Evolutionary conservation across 176 grass and related monocot species (phyloP).

Genomic region (Carex scoparia): DNA sequence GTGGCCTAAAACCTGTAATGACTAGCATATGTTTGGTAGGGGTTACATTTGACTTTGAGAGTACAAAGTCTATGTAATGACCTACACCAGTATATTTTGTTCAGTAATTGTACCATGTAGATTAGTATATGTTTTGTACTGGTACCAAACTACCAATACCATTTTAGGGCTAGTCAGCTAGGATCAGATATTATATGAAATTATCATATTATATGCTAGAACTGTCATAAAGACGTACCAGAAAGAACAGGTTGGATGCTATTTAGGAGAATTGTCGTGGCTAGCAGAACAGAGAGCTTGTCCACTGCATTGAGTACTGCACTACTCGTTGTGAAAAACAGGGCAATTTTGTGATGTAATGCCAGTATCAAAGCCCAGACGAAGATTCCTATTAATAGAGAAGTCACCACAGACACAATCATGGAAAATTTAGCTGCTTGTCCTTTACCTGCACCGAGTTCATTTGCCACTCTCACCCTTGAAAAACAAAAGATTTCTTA

Average conservation of each 20-base stretch:
- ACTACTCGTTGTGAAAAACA: conserved; percentile 29
- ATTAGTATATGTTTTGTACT: not conserved
- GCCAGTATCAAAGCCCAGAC: conserved; percentile 2
- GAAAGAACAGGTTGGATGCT: conserved; percentile 45
- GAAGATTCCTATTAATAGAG: conserved; percentile 25
- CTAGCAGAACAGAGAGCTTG: conserved; percentile 21
- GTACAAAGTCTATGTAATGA: not conserved
- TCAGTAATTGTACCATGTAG: not conserved
- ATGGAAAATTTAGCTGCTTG: conserved; percentile 28
- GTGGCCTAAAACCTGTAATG: no score
- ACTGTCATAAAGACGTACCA: not conserved
- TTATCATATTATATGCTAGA: not conserved
- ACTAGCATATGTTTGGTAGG: no score
- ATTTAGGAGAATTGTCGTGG: conserved; percentile 31
- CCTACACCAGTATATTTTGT: not conserved
- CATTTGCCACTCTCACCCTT: conserved; percentile 39
- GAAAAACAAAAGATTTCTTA: not conserved
- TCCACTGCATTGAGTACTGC: conserved; percentile 17
- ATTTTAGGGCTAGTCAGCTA: not conserved
- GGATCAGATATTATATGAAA: not conserved
- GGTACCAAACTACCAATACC: not conserved
- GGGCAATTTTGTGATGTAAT: conserved; percentile 23
- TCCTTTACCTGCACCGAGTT: conserved; percentile 35
- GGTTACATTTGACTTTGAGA: no score
- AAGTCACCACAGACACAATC: conserved; percentile 17